Evolutionary conservation across 192 early-diverging fungal genomes (phyloP), one percentile per base, ranked within the genome.

Genomic region (Martensiomyces pterosporus): DNA sequence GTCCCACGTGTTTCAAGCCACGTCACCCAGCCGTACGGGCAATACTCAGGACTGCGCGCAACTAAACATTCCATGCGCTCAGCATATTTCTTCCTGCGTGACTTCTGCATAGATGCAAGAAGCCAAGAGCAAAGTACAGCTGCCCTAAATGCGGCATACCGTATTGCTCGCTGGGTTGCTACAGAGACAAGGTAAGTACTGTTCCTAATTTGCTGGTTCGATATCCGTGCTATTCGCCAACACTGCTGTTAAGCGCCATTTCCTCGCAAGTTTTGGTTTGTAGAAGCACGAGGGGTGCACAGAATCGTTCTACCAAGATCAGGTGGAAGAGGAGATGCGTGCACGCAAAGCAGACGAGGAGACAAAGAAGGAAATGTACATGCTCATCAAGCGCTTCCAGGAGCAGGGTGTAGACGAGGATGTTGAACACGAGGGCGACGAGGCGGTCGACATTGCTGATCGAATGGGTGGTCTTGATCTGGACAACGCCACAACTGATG

Each of bases 121-220:
- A 72, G 29, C 61, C 57, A 2, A 27, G 45, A 14, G 68, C 68
- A 51, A 72, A 72, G 41, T 72, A 72, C 34, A 60, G 49, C 49
- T 72, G 68, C 19, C 68, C 68, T n/a, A 72, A 64, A 36, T 72
- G 68, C 47, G 18, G 19, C 4, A 59, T 60, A 12, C 14, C 53
- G 9, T 72, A 72, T 18, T 72, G 68, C 52, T 64, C 68, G 21
- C 54, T 72, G 17, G 49, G 22, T 19, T 72, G 68, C 29, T 72
- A 72, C 33, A 56, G 68, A 23, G 68, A 72, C 48, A 51, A 55
- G 39, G 65, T 46, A 48, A 60, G 52, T 43, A 40, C 9, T 14
- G 17, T 4, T 7, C 21, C 5, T 32, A 32, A 32, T 32, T 12
- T 12, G 5, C 5, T 12, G 12, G 29, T 12, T 12, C 29, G 6